phyloP scores from a whole-genome alignment of 73 alveolate species.

The Strombidium stylifer region DNA sequence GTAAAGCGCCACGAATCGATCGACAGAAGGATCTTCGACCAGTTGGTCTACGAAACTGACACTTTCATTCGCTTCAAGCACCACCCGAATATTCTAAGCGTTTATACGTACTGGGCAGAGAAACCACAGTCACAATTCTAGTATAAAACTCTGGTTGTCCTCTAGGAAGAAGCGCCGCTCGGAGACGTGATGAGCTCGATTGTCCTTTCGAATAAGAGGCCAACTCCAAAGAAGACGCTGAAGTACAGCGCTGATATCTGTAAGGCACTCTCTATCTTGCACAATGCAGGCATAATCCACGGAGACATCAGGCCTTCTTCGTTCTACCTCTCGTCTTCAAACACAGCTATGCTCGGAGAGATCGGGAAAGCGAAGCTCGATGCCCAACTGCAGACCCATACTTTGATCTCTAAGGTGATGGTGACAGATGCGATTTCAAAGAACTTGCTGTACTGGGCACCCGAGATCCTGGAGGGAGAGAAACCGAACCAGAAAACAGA shows the following conservation, averaged over 20 bases:
- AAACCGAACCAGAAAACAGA: constrained; percentile 56
- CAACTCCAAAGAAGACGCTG: constrained; percentile 51
- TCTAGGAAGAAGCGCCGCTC: constrained; percentile 58
- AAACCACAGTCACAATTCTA: constrained; percentile 45
- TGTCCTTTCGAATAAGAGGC: constrained; percentile 50
- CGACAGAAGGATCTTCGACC: constrained; percentile 56
- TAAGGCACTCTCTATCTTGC: constrained; percentile 46
- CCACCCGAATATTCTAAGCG: constrained; percentile 53
- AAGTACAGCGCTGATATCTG: constrained; percentile 56
- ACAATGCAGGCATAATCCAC: constrained; percentile 55
- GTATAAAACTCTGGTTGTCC: constrained; percentile 42
- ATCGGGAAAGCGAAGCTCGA: constrained; percentile 65
- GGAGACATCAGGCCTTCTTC: constrained; percentile 64
- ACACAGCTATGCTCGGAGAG: constrained; percentile 61
- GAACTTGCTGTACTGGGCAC: constrained; percentile 67
- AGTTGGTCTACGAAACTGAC: constrained; percentile 51
- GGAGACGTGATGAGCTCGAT: constrained; percentile 65
- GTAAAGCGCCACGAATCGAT: constrained; percentile 58
- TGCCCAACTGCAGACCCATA: constrained; percentile 64
- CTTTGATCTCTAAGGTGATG: constrained; percentile 51
- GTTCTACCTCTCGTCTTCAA: constrained; percentile 31
- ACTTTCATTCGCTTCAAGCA: constrained; percentile 60
- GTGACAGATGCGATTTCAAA: constrained; percentile 67
- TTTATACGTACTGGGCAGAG: constrained; percentile 69
- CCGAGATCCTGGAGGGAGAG: constrained; percentile 62